Conservation (phyloP, 2,329 filamentous ascomycete species). For the Alternaria sp. region DNA sequence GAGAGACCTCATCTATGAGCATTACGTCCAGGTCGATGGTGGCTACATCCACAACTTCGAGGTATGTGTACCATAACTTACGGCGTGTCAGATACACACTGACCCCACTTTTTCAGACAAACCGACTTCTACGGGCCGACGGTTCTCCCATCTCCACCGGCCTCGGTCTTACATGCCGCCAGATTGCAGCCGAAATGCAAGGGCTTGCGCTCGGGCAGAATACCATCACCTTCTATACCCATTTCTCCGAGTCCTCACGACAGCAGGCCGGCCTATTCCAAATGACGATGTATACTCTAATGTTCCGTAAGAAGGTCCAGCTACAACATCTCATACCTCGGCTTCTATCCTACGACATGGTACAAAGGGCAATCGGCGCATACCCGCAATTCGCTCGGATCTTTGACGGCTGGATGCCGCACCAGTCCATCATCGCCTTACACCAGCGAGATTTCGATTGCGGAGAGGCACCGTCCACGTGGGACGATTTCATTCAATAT, state of each 20-base stretch:
- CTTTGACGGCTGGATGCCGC: not conserved
- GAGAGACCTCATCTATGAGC: not conserved
- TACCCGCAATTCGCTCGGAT: not conserved
- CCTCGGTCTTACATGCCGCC: not conserved
- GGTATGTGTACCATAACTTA: rapidly evolving
- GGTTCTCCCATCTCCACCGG: not conserved
- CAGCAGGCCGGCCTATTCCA: not conserved
- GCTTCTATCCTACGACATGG: not conserved
- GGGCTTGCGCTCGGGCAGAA: not conserved
- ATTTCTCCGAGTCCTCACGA: not conserved
- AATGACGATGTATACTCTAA: not conserved
- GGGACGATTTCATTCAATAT: not conserved
- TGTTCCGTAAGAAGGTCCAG: rapidly evolving
- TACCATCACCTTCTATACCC: not conserved
- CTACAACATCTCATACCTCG: not conserved
- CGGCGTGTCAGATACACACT: too few species aligned
- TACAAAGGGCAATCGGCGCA: not conserved
- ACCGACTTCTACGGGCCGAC: not conserved
- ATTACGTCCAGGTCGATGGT: not conserved
- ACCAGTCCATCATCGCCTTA: rapidly evolving
- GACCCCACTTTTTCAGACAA: not conserved
- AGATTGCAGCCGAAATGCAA: not conserved
- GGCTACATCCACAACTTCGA: not conserved
- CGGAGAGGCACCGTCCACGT: not conserved
- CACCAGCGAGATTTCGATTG: not conserved